These are phyloP conservation scores for Ogataea neopini DNA, from an alignment of 805 yeast genomes.

Conservation along the genomic window DNA sequence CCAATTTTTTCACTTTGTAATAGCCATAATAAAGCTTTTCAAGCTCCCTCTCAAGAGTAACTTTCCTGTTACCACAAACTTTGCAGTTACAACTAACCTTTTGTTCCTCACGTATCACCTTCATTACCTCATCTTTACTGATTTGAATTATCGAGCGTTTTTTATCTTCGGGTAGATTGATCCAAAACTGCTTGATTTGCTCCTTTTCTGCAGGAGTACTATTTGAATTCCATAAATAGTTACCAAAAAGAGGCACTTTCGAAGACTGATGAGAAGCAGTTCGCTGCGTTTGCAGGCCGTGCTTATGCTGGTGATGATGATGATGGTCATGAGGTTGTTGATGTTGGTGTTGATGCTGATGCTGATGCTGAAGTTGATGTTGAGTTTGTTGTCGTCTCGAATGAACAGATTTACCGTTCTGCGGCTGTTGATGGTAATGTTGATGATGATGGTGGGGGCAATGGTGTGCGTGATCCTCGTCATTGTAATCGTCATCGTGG, in stretches of 20 bases:
- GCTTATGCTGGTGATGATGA: slow-evolving; percentile 7
- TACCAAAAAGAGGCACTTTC: slow-evolving; percentile 24
- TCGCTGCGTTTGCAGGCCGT: slow-evolving; percentile 15
- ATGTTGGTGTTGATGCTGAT: slow-evolving; percentile 10
- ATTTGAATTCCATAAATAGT: slow-evolving; percentile 35
- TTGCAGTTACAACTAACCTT: slow-evolving; percentile 65
- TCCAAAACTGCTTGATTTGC: slow-evolving; percentile 63
- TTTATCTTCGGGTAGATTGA: slow-evolving; percentile 56
- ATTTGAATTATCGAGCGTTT: slow-evolving; percentile 63
- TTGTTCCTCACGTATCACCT: slow-evolving; percentile 61
- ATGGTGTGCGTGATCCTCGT: slow-evolving; percentile 15
- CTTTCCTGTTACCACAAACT: slow-evolving; percentile 73
- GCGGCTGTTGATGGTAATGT: slow-evolving; percentile 9
- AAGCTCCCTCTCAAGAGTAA: slow-evolving; percentile 73
- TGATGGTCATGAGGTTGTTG: slow-evolving; percentile 5
- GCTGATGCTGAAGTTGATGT: slow-evolving; percentile 9
- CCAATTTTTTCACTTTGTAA: slow-evolving; percentile 45
- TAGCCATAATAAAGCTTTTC: slow-evolving; percentile 71
- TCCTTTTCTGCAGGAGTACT: slow-evolving; percentile 50
- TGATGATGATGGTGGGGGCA: slow-evolving; percentile 19
- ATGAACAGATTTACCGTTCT: background rate
- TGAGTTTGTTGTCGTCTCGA: slow-evolving; percentile 11
- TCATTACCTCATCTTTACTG: slow-evolving; percentile 68
- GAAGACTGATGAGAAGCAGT: slow-evolving; percentile 24
- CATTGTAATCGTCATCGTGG: slow-evolving; percentile 19